phyloP scores from a whole-genome alignment of 169 alveolate species.

The Eimeria zaria region DNA sequence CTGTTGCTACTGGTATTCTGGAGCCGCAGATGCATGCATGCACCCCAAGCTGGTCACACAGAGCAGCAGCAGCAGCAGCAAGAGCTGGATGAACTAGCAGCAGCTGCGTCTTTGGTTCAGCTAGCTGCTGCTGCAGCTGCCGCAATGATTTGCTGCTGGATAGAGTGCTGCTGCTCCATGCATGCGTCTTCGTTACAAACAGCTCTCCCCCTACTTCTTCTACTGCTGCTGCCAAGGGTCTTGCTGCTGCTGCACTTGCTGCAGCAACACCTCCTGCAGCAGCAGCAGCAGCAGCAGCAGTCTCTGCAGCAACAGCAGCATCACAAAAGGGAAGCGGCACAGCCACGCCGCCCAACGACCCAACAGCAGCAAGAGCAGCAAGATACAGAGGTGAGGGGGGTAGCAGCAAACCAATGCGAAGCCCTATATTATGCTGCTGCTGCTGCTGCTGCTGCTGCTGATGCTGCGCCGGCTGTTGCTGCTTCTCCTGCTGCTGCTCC shows the following conservation, averaged over 20 bases:
- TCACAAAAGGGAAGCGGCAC: conserved; percentile 42
- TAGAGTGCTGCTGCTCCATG: conserved; percentile 19
- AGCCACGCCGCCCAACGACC: conserved; percentile 37
- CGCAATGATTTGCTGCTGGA: conserved; percentile 67
- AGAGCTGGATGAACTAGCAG: conserved; percentile 65
- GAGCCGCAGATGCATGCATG: conserved; percentile 56
- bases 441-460: conserved; percentile 35
- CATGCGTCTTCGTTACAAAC: conserved; percentile 4
- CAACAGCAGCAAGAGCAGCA: conserved; percentile 66
- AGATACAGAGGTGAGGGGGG: conserved; percentile 15
- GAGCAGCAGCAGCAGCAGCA: conserved; percentile 52
- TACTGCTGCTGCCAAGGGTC: conserved; percentile 68
- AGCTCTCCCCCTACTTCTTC: conserved; percentile 47
- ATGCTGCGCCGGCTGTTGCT: conserved; percentile 55
- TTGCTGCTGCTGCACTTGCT: conserved; percentile 59
- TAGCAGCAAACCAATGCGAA: conserved; percentile 54
- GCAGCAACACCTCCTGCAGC: conserved; percentile 72
- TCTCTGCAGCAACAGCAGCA: conserved; percentile 78
- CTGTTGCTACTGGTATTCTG: conserved; percentile 27
- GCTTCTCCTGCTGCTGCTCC: conserved; percentile 61
- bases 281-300: conserved; percentile 58
- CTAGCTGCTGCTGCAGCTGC: conserved; percentile 76
- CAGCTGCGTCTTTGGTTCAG: conserved; percentile 53
- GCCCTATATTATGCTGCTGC: conserved; percentile 28
- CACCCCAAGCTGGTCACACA: conserved; percentile 33